Base-by-base conservation (phyloP, 2,329 filamentous ascomycete species). In the Ophioceras dolichostomum region DNA sequence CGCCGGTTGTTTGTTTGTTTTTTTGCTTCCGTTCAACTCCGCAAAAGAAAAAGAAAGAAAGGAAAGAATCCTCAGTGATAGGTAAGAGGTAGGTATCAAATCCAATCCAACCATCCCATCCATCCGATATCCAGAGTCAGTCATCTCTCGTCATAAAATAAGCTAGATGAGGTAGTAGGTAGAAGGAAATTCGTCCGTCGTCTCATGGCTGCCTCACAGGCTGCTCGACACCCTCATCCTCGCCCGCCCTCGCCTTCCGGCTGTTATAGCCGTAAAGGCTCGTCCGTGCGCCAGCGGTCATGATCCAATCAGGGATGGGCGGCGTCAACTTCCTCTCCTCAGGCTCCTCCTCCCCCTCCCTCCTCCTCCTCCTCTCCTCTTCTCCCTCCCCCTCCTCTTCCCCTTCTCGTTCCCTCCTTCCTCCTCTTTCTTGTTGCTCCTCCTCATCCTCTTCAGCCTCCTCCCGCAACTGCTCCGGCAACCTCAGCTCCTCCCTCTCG, bases 221-320 rank as follows among this genome's bases (percentile, higher is more conserved):
- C 22, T 37, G 43, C 24, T 36, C 40, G 37, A 38, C 35, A n/a
- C 40, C 38, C 40, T 40, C 47, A 49, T 17, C 13, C 17, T 16
- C 22, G 34, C 29, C 24, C 13, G 27, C 14, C 27, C 35, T 49
- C 49, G 47, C 49, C 51, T 56, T 62, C 39, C 60, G 58, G 43
- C 45, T 60, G 38, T 62, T 57, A 43, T 69, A 70, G 13, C 59
- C 62, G n/a, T 57, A 49, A 45, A 72, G 54, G 48, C 66, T 73
- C 19, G 61, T 62, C 39, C 64, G 60, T 36, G 62, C 55, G n/a
- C 69, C 68, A 1, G 68, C 66, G 40, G 63, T 67, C 39, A 79
- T 52, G 26, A 77, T 66, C 65, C 72, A 79, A 6, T 75, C 71
- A 1, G 74, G 74, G 29, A 78, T 73, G 2, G 73, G 73, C 10